Conservation (phyloP, 371 early-diverging fungal genomes). For the Mucor mucedo region DNA sequence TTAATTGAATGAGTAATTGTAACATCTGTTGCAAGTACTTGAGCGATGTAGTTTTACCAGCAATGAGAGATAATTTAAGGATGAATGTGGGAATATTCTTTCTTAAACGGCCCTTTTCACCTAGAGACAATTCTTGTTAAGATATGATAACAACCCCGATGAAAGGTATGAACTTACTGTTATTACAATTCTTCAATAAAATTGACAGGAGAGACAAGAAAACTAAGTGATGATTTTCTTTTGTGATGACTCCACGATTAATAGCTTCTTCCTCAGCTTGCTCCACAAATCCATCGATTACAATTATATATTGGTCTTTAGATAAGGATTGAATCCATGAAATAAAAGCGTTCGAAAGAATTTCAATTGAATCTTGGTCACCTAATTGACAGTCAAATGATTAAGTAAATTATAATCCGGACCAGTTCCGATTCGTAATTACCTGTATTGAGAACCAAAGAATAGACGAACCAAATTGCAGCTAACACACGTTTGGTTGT, state of each 20-base stretch:
- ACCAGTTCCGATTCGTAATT: not conserved
- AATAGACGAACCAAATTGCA: slow-evolving; percentile 44
- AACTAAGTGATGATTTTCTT: slow-evolving; percentile 33
- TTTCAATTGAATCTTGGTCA: slow-evolving; percentile 19
- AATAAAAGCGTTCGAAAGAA: slow-evolving; percentile 30
- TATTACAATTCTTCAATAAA: slow-evolving; percentile 18
- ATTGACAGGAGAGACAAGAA: slow-evolving; percentile 38
- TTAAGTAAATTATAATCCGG: no score
- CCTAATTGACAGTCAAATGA: slow-evolving; percentile 1
- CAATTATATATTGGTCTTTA: slow-evolving; percentile 34
- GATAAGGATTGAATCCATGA: slow-evolving; percentile 37
- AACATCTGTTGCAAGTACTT: slow-evolving; percentile 40
- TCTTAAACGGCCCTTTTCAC: slow-evolving; percentile 47
- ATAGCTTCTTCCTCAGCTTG: slow-evolving; percentile 34
- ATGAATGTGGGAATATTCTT: slow-evolving; percentile 47
- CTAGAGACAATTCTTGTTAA: slow-evolving; percentile 24
- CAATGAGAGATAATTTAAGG: slow-evolving; percentile 41
- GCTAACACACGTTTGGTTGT: slow-evolving; percentile 32
- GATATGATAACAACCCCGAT: no score
- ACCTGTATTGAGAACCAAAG: slow-evolving; percentile 27
- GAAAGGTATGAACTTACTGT: slow-evolving; percentile 20
- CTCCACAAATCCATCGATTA: slow-evolving; percentile 31
- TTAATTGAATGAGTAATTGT: slow-evolving; percentile 43
- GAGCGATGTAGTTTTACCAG: slow-evolving; percentile 41
- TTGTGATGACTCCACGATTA: slow-evolving; percentile 19